Percentiles rank a stretch among this genome's conserved stretches.
These are phyloP conservation scores for Nidula niveotomentosa DNA, from an alignment of 1,284 basidiomycete genomes.

Conservation along the genomic window DNA sequence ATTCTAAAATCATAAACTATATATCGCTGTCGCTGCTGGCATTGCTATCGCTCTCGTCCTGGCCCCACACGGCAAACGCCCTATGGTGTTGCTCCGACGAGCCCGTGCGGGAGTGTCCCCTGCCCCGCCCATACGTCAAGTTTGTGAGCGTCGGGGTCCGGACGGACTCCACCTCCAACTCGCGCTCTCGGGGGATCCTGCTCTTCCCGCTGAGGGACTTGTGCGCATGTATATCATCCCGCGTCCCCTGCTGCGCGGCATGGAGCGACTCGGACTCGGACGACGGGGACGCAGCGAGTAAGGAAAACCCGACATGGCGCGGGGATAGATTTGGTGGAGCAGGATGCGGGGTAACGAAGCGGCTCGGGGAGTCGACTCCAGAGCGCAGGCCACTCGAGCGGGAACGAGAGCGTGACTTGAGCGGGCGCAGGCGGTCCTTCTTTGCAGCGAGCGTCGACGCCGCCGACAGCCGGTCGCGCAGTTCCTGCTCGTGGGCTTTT, in stretches of 20 bases:
- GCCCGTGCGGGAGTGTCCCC: conserved; percentile 34
- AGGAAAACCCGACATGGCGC: conserved; percentile 51
- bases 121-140: conserved; percentile 33
- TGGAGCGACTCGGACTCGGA: conserved; percentile 30
- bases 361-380: conserved; percentile 76
- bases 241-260: conserved; percentile 25
- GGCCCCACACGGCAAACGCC: conserved; percentile 81
- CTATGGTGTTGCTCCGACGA: conserved; percentile 44
- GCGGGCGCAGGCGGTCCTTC: conserved; percentile 18
- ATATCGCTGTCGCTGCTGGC: conserved; percentile 71
- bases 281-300: conserved; percentile 28
- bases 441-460: conserved; percentile 15
- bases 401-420: conserved; percentile 40
- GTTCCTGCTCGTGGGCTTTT: no score
- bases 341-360: conserved; percentile 68
- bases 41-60: conserved; percentile 86
- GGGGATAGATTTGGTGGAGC: conserved; percentile 55
- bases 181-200: conserved; percentile 60
- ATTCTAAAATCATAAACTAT: no score
- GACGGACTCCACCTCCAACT: conserved; percentile 47
- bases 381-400: conserved; percentile 38
- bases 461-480: conserved; percentile 9
- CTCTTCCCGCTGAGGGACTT: conserved; percentile 48
- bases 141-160: conserved; percentile 63
- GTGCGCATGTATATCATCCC: conserved; percentile 38